Percentiles rank a stretch among this genome's conserved stretches.
Evolutionary conservation across 2,329 filamentous ascomycete genomes (phyloP).

Genomic region (Didymella sp.): DNA sequence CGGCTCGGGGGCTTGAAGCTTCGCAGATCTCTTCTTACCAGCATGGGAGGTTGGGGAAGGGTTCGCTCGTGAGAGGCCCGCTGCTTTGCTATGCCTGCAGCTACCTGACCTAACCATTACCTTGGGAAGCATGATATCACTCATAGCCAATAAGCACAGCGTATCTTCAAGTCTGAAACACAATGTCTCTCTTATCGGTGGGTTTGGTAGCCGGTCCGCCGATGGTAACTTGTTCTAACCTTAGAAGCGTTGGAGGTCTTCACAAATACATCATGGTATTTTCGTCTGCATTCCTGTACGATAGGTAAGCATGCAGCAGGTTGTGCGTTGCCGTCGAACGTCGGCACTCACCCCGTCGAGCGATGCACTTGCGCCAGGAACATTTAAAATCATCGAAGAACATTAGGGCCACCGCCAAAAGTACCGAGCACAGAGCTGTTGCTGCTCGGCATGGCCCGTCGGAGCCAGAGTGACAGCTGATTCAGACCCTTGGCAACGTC

Average conservation of each 20-base stretch:
- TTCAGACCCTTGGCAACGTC: constrained; percentile 30
- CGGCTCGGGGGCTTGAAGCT: not conserved
- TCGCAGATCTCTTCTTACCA: not conserved
- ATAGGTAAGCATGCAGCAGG: constrained; percentile 1
- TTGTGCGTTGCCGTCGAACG: not conserved
- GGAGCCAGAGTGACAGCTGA: constrained; percentile 4
- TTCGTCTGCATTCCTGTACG: constrained; percentile 1
- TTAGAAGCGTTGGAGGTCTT: not conserved
- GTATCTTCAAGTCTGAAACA: constrained; percentile 11
- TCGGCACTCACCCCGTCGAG: not conserved
- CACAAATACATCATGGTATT: not conserved
- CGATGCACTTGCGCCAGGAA: not conserved
- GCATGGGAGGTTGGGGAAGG: not conserved
- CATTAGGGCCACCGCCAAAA: not conserved
- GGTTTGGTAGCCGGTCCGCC: constrained; percentile 1
- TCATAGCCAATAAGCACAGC: constrained; percentile 6
- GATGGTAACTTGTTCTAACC: not conserved
- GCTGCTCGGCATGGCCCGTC: constrained; percentile 2
- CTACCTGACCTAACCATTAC: constrained; percentile 3
- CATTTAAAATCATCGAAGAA: not conserved
- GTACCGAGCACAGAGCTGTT: not conserved
- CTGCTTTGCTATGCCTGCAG: constrained; percentile 1
- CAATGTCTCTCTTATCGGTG: constrained; percentile 9
- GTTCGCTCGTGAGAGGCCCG: constrained; percentile 2
- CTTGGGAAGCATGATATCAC: constrained; percentile 14